Evolutionary conservation across 2,329 filamentous ascomycete genomes (phyloP), one percentile per base, ranked within the genome.

Genomic region (Aspergillus sp.): DNA sequence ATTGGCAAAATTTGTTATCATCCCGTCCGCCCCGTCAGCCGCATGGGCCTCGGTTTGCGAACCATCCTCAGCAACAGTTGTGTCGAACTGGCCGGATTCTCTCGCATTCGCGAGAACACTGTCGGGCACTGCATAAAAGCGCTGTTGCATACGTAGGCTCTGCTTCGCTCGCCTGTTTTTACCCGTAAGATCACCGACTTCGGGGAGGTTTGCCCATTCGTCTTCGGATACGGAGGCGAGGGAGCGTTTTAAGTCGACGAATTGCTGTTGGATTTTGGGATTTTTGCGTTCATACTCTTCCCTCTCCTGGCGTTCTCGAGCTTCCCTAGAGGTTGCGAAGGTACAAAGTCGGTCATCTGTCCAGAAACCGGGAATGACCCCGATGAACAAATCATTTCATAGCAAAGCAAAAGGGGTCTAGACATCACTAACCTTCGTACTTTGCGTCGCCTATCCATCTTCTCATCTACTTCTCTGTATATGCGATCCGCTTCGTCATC

Each of bases 261-360:
- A 99, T 75, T 99, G 95, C 66, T 97, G 91, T 71, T 96, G 91
- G 52, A 99, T 97, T 77, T 98, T 99, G 14, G 95, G 95, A 73
- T 99, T 98, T 74, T 96, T 93, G 66, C 89, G 87, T 79, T 99
- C 93, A 83, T 96, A 96, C 70, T 98, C 93, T 72, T 96, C 91
- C 74, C 84, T 86, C 81, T 99, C 93, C 79, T 90, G 85, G 73
- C 90, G 82, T 77, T 99, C 95, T 75, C 95, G 91, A 72, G 88
- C 89, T 89, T 99, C 95, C 86, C 95, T 96, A 84, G 76, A 83
- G 74, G 69, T 74, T 75, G 68, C 78, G 81, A 80, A 81, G 78
- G 77, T 70, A 73, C 80, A 78, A 84, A 77, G 87, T 92, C 88
- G 88, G 89, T 84, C 90, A 85, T 88, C 86, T 90, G 86, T 83